A percentile compares a stretch with the other conserved stretches of the same genome.
phyloP scores from a whole-genome alignment of 2,329 filamentous ascomycete species.

The Colletotrichum cordylinicola region DNA sequence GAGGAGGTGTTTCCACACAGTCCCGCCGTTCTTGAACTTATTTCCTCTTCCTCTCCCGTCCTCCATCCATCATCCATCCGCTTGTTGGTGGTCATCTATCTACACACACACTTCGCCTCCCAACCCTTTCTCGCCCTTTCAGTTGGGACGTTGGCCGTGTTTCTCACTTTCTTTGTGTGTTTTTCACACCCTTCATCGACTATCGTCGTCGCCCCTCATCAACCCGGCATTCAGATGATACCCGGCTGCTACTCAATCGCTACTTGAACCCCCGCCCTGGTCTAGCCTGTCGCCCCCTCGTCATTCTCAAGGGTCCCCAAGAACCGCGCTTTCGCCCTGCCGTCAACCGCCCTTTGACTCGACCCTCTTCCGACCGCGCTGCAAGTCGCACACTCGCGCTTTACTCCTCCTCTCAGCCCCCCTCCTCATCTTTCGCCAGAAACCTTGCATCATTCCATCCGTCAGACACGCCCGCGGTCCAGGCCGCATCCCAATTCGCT shows the following conservation, averaged over 20 bases:
- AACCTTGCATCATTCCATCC: slow-evolving; percentile 16
- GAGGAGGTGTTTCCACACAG: neutral
- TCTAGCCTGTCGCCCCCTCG: slow-evolving; percentile 16
- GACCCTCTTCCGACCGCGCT: neutral
- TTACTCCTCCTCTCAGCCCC: neutral
- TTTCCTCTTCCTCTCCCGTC: neutral
- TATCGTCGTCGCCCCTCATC: neutral
- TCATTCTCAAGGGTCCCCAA: slow-evolving; percentile 16
- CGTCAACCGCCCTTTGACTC: slow-evolving; percentile 17
- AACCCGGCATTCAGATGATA: neutral
- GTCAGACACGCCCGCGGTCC: slow-evolving; percentile 4
- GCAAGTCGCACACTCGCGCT: neutral
- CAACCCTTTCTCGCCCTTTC: neutral
- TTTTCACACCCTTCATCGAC: neutral
- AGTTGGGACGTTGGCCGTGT: neutral
- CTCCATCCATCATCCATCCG: neutral
- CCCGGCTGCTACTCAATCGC: neutral
- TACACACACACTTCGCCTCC: neutral
- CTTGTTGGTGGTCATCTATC: neutral
- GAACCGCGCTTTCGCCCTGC: slow-evolving; percentile 10
- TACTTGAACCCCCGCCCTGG: neutral
- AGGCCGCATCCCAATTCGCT: slow-evolving; percentile 5
- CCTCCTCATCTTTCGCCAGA: neutral
- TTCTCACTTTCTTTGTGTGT: neutral
- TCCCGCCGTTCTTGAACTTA: neutral